Evolutionary conservation across 257 asterid genomes (phyloP).

Genomic region (Solanum rostratum): DNA sequence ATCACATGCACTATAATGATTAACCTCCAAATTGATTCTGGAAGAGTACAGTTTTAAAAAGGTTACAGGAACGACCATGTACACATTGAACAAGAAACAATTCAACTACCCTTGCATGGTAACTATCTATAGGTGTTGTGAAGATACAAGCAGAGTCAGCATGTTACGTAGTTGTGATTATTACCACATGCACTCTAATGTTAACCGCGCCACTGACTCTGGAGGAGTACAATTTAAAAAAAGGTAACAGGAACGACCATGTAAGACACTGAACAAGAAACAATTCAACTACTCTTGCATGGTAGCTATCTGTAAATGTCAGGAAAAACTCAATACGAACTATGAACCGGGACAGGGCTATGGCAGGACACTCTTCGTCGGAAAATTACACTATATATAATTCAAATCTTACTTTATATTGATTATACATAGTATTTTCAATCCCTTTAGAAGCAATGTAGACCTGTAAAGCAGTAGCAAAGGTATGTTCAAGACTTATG

Average conservation of each 20-base stretch:
- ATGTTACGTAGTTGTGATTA: not conserved
- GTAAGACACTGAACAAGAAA: not conserved
- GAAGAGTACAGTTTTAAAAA: not conserved
- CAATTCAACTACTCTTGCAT: not conserved
- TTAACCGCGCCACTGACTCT: not conserved
- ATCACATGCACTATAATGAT: not conserved
- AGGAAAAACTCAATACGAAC: not conserved
- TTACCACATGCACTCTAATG: not conserved
- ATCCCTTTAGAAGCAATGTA: too few relatives aligned
- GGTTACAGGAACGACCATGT: not conserved
- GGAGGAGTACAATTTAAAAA: not conserved
- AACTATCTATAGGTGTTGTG: not conserved
- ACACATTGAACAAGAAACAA: not conserved
- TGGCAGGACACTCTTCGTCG: too few relatives aligned
- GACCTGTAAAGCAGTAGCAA: too few relatives aligned
- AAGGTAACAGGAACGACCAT: not conserved
- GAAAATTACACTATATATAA: too few relatives aligned
- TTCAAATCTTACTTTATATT: too few relatives aligned
- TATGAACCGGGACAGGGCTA: not conserved
- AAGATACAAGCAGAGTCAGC: not conserved
- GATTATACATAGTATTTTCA: too few relatives aligned
- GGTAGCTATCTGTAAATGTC: not conserved
- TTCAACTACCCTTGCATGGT: not conserved
- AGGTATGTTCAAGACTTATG: too few relatives aligned
- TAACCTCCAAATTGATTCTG: not conserved